These are phyloP conservation scores for Arctostaphylos glauca DNA, from an alignment of 148 eudicot genomes.

Conservation along the genomic window DNA sequence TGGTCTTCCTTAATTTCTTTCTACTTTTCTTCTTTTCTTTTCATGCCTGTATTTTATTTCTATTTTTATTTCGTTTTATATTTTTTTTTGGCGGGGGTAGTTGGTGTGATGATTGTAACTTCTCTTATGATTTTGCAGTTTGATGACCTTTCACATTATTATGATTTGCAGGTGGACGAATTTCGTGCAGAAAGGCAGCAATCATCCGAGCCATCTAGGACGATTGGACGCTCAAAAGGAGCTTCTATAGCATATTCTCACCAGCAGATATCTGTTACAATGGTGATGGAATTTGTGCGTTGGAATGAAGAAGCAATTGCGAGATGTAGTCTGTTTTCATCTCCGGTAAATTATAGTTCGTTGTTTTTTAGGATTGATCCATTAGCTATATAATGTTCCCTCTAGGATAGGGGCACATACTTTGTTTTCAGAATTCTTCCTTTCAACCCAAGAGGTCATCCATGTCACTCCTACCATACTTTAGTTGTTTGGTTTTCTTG, in stretches of 20 bases:
- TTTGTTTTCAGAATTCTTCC: no score
- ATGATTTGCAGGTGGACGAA: slow-evolving; percentile 71
- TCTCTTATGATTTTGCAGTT: not conserved
- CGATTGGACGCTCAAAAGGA: slow-evolving; percentile 96
- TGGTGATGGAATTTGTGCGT: slow-evolving; percentile 94
- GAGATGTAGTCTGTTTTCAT: slow-evolving; percentile 80
- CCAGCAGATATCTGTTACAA: slow-evolving; percentile 88
- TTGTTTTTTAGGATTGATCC: not conserved
- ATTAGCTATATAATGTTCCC: no score
- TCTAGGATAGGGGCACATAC: no score
- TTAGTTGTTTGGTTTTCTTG: no score
- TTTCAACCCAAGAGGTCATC: no score
- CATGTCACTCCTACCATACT: no score
- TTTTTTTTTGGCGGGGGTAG: slow-evolving; percentile 21
- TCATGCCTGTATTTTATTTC: no score
- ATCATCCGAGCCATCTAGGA: slow-evolving; percentile 62
- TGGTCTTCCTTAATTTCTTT: not conserved
- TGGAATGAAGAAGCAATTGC: slow-evolving; percentile 99
- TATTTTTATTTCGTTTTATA: not conserved
- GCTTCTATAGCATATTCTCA: slow-evolving; percentile 71
- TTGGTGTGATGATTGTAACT: slow-evolving; percentile 7
- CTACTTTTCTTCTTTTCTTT: no score
- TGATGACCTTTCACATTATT: not conserved
- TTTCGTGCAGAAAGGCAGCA: slow-evolving; percentile 78
- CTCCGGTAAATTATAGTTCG: slow-evolving; percentile 51